Evolutionary conservation across 2,329 filamentous ascomycete species (phyloP), one percentile per base, ranked within the genome.

Genomic region (Talaromyces funiculosus): DNA sequence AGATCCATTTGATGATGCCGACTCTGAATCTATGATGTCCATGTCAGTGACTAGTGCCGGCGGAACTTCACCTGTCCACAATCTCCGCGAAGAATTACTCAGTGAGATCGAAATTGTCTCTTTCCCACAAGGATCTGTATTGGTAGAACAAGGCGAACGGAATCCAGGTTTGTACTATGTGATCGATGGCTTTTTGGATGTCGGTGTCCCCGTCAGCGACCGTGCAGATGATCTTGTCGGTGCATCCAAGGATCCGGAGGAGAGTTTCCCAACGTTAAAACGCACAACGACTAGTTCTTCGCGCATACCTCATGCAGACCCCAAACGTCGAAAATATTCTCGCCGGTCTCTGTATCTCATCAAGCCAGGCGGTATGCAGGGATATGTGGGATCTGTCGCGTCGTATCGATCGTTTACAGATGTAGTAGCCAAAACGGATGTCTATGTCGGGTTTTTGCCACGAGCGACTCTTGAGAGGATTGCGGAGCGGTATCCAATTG

Each of bases 101-200:
- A 88, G 96, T 64, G 94, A 99, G 57, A 85, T 97, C 2, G 94
- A 99, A 71, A 97, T 99, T 65, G 94, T 99, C 5, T 97, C 90
- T 77, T 99, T 99, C 66, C 93, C 92, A 0, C 90, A 97, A 72
- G 92, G 90, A 2, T 93, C 94, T 1, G 89, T 99, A 0, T 82
- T 99, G 16, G 92, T 99, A 0, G 94, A 99, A 70, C 92, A 97
- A 76, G 93, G 94, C 9, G 94, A 99, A 73, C 85, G 94, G n/a
- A 96, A 95, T 67, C 94, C 94, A 0, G 94, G 94, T 0, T 74
- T 99, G 0, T 99, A 99, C 77, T 99, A 99, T 74, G 93, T 99
- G 3, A 89, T 99, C 54, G 94, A 99, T 72, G 94, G 94, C 0
- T 99, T 99, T 68, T 78, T 99, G 37, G 94, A 99, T 69, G 92